phyloP scores from a whole-genome alignment of 129 eudicot genomes.

The Helichrysum umbraculigerum region DNA sequence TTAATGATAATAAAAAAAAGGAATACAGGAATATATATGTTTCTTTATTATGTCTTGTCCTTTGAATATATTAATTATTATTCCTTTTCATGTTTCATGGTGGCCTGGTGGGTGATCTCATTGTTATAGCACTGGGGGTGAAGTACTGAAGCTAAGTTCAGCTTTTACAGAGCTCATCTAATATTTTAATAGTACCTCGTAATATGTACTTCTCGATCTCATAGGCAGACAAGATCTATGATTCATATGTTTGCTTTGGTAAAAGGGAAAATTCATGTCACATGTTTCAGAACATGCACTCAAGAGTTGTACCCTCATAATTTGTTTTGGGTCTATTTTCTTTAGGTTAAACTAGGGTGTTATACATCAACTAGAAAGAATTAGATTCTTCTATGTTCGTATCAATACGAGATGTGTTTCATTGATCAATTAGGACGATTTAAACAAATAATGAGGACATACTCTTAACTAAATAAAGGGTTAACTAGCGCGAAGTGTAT shows the following conservation, averaged over 20 bases:
- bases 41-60: no score
- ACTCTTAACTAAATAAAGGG: no score
- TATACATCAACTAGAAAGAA: neutral
- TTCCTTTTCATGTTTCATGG: conserved; percentile 17
- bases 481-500: no score
- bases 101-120: conserved; percentile 30
- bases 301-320: neutral
- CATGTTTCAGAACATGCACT: conserved; percentile 30
- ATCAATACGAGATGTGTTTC: no score
- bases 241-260: conserved; percentile 14
- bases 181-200: conserved; percentile 2
- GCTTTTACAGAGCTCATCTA: conserved; percentile 17
- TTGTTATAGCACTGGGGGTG: conserved; percentile 6
- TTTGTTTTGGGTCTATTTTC: neutral
- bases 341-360: conserved; percentile 10
- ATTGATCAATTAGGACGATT: neutral
- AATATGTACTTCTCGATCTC: conserved; percentile 14
- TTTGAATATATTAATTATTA: neutral
- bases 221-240: conserved; percentile 5
- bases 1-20: no score
- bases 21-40: no score
- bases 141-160: conserved; percentile 16
- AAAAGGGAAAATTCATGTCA: conserved; percentile 17
- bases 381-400: no score
- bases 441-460: no score